Evolutionary conservation across 768 basidiomycete species (phyloP).

Genomic region (Tulasnella sp.): DNA sequence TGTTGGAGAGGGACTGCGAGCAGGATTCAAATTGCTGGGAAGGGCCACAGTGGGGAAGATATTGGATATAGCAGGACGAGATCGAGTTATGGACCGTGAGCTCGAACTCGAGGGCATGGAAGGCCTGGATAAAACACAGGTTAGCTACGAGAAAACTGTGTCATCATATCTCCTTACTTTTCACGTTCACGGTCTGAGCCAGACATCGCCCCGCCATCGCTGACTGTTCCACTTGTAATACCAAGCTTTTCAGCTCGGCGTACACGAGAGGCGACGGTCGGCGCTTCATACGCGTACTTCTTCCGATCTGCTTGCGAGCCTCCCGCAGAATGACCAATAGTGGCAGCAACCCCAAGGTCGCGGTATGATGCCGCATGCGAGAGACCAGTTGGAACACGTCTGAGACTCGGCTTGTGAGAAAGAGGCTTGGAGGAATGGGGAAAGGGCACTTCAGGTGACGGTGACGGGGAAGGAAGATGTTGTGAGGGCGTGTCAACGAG

Average conservation of each 20-base stretch:
- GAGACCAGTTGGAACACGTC: background rate
- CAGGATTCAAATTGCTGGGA: slow-evolving; percentile 5
- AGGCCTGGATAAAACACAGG: slow-evolving; percentile 34
- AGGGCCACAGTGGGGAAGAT: slow-evolving; percentile 40
- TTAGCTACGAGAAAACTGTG: too few relatives aligned
- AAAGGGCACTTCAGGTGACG: slow-evolving; percentile 1
- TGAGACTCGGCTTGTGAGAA: background rate
- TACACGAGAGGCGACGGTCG: slow-evolving; percentile 71
- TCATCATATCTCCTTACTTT: background rate
- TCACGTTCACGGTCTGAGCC: slow-evolving; percentile 15
- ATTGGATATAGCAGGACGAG: slow-evolving; percentile 61
- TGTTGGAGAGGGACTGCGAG: slow-evolving; percentile 9
- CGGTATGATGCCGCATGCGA: slow-evolving; percentile 12
- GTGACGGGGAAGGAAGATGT: slow-evolving; percentile 8
- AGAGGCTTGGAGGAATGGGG: background rate
- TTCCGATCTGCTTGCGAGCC: background rate
- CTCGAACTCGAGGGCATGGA: slow-evolving; percentile 69
- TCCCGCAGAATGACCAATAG: background rate
- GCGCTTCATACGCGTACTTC: slow-evolving; percentile 49
- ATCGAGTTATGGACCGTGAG: slow-evolving; percentile 53
- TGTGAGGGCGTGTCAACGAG: background rate
- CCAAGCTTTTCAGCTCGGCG: slow-evolving; percentile 29
- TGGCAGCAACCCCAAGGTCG: slow-evolving; percentile 8
- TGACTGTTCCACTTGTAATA: background rate
- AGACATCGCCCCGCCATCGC: background rate